Conservation (phyloP, 2,329 filamentous ascomycete species). For the Penicillium brevicompactum region DNA sequence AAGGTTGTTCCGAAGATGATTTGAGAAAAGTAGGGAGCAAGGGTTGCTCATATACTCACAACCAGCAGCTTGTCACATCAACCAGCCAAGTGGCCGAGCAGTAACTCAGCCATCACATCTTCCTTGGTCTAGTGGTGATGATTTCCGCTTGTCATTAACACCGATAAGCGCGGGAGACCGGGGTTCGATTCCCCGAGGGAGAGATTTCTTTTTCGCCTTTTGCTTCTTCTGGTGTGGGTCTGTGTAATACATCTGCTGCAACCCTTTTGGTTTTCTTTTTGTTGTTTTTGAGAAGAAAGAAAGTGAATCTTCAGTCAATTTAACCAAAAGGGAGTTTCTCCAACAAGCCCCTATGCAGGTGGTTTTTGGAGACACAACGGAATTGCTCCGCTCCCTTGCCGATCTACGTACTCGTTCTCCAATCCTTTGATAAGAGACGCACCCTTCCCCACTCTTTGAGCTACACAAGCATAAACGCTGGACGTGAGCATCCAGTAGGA, state of each 20-base stretch:
- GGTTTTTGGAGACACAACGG: background rate
- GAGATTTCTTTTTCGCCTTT: constrained; percentile 12
- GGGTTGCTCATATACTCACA: background rate
- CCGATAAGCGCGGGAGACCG: constrained; percentile 36
- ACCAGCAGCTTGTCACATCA: background rate
- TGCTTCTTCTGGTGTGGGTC: too few relatives aligned
- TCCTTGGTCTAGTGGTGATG: constrained; percentile 35
- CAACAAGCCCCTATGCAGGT: too few relatives aligned
- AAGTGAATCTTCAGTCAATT: too few relatives aligned
- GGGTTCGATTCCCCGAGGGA: constrained; percentile 40
- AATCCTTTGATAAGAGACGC: constrained; percentile 2
- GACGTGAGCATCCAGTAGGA: background rate
- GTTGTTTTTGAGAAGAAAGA: background rate
- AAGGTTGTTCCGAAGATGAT: too few relatives aligned
- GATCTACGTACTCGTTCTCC: background rate
- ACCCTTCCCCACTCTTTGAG: constrained; percentile 3
- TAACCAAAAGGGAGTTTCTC: too few relatives aligned
- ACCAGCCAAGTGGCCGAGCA: constrained; percentile 28
- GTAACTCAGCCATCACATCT: constrained; percentile 23
- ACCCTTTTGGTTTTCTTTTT: background rate
- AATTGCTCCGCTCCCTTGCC: too few relatives aligned
- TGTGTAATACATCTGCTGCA: too few relatives aligned
- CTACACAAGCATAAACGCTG: background rate
- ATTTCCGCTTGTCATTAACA: constrained; percentile 33
- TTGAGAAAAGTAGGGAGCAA: too few relatives aligned